Base-by-base conservation (phyloP, 192 early-diverging fungal species). In the Rhizophagus sp. region DNA sequence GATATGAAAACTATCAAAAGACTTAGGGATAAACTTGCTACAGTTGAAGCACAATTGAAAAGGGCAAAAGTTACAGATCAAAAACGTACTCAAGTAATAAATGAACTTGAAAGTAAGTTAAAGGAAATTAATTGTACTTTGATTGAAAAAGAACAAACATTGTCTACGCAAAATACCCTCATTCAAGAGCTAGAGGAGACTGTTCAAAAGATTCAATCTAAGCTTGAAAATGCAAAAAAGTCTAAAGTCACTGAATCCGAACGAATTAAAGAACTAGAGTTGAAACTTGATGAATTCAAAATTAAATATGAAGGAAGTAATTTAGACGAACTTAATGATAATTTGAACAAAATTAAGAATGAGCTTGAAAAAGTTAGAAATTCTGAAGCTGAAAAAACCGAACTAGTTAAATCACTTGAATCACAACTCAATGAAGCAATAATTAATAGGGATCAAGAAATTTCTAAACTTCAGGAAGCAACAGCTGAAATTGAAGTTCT, bases 111-210 rank as follows among this genome's bases (percentile, higher is more conserved):
- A 49, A 24, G 11, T 17, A 66, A 66, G 6, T 49, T 77, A 15
- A 30, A 67, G 27, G 63, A 49, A 77, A 49, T 44, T 2, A 47
- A 52, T 66, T 27, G 6, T 50, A 41, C 76, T 12, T 11, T 77
- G 9, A 24, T 19, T 0, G 76, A 77, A 44, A 77, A 77, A 66
- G 76, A 77, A 77, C 33, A 66, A 77, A 12, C 36, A 30, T 15
- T 77, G 4, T 4, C 41, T 25, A n/a, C n/a, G 0, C 64, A 67
- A 36, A 33, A 44, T 50, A 0, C 76, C 7, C n/a, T 77, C 8
- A 15, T 77, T 19, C n/a, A 27, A 34, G 76, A 77, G 12, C 30
- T 77, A 27, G 63, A 47, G 49, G 39, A 62, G 2, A n/a, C 19
- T 11, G 24, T 33, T 36, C 10, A 44, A 49, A 64, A 67, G 24